Conservation (phyloP, 2,329 filamentous ascomycete genomes). For the Rutstroemia sydowiana region DNA sequence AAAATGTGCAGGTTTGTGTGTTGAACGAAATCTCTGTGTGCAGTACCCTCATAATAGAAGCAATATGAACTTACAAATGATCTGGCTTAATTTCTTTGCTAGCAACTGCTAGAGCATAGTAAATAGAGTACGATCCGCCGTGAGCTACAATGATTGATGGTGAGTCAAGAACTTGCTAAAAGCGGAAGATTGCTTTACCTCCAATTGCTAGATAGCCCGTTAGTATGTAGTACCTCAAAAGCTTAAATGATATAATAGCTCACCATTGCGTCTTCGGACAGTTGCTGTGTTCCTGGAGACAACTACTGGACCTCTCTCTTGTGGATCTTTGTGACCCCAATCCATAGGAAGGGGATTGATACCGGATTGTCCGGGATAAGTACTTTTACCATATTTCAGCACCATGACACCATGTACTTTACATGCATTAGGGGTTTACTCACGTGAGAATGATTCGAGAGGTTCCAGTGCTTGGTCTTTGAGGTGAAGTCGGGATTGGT, state of each 20-base stretch:
- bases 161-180: not conserved
- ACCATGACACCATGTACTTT: not conserved
- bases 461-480: conserved; percentile 34
- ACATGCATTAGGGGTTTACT: conserved; percentile 13
- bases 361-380: conserved; percentile 88
- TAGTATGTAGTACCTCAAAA: conserved; percentile 15
- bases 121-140: conserved; percentile 92
- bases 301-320: conserved; percentile 75
- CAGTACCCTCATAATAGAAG: too few species aligned
- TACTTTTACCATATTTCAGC: conserved; percentile 37
- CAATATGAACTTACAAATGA: conserved; percentile 47
- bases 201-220: conserved; percentile 42
- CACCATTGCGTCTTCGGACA: conserved; percentile 74
- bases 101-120: conserved; percentile 87
- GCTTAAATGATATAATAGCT: conserved; percentile 24
- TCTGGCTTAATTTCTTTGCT: conserved; percentile 80
- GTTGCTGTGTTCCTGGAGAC: conserved; percentile 71
- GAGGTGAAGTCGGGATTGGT: conserved; percentile 16
- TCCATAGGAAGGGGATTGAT: conserved; percentile 84
- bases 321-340: conserved; percentile 75
- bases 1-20: too few species aligned
- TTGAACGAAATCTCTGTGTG: too few species aligned
- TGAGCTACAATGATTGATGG: conserved; percentile 42
- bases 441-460: conserved; percentile 59
- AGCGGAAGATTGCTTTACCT: conserved; percentile 37